These are phyloP conservation scores for Pestalotiopsis sp. DNA, from an alignment of 2,329 filamentous ascomycete species.

Conservation along the genomic window DNA sequence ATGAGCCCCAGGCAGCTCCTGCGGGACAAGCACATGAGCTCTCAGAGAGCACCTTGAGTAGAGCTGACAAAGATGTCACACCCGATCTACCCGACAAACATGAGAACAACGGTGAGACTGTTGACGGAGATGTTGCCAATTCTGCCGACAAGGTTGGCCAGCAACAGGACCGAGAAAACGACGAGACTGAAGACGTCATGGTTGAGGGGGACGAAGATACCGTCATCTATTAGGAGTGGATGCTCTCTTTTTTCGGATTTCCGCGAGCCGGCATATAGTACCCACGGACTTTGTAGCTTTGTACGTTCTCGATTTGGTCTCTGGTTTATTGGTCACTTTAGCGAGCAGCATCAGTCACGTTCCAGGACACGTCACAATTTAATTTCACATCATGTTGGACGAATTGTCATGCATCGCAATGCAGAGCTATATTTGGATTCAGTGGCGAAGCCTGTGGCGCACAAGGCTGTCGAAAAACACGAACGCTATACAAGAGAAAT, in stretches of 20 bases:
- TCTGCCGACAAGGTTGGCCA: conserved; percentile 25
- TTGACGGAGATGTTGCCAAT: conserved; percentile 32
- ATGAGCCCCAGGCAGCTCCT: conserved; percentile 11
- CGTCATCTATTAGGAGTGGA: conserved; percentile 71
- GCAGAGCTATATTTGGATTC: not conserved
- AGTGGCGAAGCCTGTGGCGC: not conserved
- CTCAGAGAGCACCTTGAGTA: conserved; percentile 41
- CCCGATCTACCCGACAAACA: conserved; percentile 32
- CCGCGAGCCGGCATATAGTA: not conserved
- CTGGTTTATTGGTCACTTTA: not conserved
- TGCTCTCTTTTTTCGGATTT: conserved; percentile 25
- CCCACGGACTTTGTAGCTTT: too few relatives aligned
- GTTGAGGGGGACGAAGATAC: conserved; percentile 87
- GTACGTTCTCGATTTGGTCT: too few relatives aligned
- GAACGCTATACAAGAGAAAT: not conserved
- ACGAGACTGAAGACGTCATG: conserved; percentile 75
- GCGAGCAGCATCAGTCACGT: not conserved
- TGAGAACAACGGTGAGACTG: conserved; percentile 34
- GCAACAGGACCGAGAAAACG: conserved; percentile 43
- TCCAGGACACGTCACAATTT: not conserved
- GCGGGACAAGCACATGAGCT: conserved; percentile 1
- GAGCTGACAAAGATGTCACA: conserved; percentile 27
- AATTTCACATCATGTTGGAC: too few relatives aligned
- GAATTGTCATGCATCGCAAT: too few relatives aligned
- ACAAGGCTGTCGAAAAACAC: not conserved